Base-by-base conservation (phyloP, 1,284 basidiomycete species). In the Irpex rosettiformis region DNA sequence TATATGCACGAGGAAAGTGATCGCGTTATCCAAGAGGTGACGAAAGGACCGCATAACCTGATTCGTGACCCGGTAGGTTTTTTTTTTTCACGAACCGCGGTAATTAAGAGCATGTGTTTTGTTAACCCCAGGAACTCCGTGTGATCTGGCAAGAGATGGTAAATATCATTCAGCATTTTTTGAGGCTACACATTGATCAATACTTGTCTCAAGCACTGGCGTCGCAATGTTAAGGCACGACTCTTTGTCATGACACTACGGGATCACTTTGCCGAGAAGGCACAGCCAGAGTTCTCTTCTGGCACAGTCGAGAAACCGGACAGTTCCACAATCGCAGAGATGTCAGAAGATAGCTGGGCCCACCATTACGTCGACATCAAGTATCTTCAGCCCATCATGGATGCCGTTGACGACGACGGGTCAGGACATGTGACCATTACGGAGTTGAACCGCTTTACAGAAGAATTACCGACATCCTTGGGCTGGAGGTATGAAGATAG, bases 371-470 rank as follows among this genome's bases (percentile, higher is more conserved):
- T 82, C 55, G 76, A 73, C 49, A 65, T 75, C 4, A 67, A 67
- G 18, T 74, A 75, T 53, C 63, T 79, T 4, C 79, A 78, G 56
- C 71, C 73, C 3, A 74, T 81, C 55, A 61, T 70, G 7, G 79
- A 83, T 60, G 79, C 78, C 0, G 71, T 81, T 22, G 79, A 81
- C 56, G 77, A 79, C 47, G 80, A 82, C 58, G 75, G 73, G 0
- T 78, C 78, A 0, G 79, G 80, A 0, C 81, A 73, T 53, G 67
- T 79, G n/a, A 79, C 75, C 11, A 68, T 81, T 4, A 71, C 74
- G n/a, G 79, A 82, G 58, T 75, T 79, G 5, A 82, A 82, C 58
- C 67, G 66, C 2, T 78, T 80, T 54, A 73, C 75, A 4, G 64
- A 63, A 1, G 56, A 59, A 11, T 57, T 62, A 5, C 68, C 68